Evolutionary conservation across 768 basidiomycete species (phyloP), one percentile per base, ranked within the genome.

Genomic region (Auriculariales sp.): DNA sequence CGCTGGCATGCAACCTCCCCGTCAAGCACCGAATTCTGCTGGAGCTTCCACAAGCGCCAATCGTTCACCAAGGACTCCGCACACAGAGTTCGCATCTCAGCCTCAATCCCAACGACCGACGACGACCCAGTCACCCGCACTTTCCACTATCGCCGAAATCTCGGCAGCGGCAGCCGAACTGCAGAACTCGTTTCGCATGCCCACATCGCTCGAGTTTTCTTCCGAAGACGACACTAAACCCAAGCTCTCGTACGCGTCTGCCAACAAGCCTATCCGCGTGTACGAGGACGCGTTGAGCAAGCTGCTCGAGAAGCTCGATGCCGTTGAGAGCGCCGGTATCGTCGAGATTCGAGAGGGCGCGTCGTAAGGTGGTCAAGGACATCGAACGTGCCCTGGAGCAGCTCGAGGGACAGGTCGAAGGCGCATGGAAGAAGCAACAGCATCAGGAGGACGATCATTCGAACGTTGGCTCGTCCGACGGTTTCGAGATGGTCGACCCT

Each of bases 281-380:
- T 80, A 85, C 61, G 65, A 69, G n/a, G 76, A 86, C 55, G 66
- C 70, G 39, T 69, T 87, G 29, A 73, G 73, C 49, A 74, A 74
- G 33, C 62, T 88, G 11, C 68, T 88, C n/a, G 69, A 73, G 42
- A 70, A 70, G 54, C 73, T 88, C 10, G 85, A 88, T 55, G 76
- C 71, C 0, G 71, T 88, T 19, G 75, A 83, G 56, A 81, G 77
- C 55, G 72, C 70, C 54, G 83, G 83, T 0, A 70, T 77, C 46
- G 62, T 62, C 53, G 63, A 61, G 0, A 72, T 89, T 5, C 64
- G 84, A 44, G 64, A 66, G 28, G 61, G n/a, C n/a, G n/a, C n/a
- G 56, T 52, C 63, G 86, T 47, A 69, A 77, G 56, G 64, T 79
- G 2, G 83, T 81, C 39, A 66, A 69, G 54, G 59, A 58, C 42